Evolutionary conservation across 2,329 filamentous ascomycete species (phyloP).

Genomic region (Fusarium torulosum): DNA sequence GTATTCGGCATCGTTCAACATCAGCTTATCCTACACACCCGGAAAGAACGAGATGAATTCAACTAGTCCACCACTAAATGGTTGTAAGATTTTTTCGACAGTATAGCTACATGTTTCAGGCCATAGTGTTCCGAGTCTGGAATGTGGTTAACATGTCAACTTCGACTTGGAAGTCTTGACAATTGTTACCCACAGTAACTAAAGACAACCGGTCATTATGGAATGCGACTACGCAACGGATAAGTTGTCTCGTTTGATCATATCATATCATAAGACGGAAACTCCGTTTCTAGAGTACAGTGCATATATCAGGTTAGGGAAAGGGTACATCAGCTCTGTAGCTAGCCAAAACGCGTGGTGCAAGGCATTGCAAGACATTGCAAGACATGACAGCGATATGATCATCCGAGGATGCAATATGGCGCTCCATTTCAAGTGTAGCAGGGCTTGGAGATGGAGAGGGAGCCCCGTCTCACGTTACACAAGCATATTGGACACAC

Average conservation of each 20-base stretch:
- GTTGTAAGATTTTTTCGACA: too few species aligned
- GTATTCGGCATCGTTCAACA: not conserved
- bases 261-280: not conserved
- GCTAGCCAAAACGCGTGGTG: not conserved
- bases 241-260: not conserved
- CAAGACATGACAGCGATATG: too few species aligned
- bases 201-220: not conserved
- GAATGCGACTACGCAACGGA: conserved; percentile 14
- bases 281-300: not conserved
- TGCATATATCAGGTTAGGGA: not conserved
- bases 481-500: conserved; percentile 6
- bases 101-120: too few species aligned
- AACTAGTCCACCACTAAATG: not conserved
- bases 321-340: not conserved
- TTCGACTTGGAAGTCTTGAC: not conserved
- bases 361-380: not conserved
- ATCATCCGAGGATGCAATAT: not conserved
- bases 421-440: too few species aligned
- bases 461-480: not conserved
- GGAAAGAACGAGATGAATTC: not conserved
- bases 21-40: not conserved
- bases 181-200: not conserved
- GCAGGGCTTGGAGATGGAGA: not conserved
- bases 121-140: not conserved
- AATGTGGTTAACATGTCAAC: not conserved